phyloP scores from a whole-genome alignment of 2,329 filamentous ascomycete species.

The Tolypocladium sp. region DNA sequence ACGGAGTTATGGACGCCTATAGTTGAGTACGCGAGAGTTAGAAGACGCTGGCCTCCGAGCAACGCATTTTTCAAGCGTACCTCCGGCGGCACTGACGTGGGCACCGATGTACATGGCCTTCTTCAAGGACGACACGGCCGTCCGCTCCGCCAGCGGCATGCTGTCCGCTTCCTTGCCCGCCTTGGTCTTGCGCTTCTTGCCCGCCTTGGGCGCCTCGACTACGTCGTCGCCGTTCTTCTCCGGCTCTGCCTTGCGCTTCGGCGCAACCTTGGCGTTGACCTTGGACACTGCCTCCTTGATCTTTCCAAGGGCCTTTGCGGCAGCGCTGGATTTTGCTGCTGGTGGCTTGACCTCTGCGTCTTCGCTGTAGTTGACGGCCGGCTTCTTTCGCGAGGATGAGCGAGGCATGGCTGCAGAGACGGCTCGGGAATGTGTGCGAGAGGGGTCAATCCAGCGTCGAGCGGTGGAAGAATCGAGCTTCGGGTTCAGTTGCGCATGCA shows the following conservation, averaged over 20 bases:
- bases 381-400: constrained; percentile 22
- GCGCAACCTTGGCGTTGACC: constrained; percentile 8
- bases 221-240: constrained; percentile 11
- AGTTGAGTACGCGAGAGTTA: neutral
- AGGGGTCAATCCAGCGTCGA: neutral
- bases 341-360: constrained; percentile 11
- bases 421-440: neutral
- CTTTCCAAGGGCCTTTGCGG: constrained; percentile 5
- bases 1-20: constrained; percentile 83
- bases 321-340: constrained; percentile 3
- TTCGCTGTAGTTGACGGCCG: constrained; percentile 21
- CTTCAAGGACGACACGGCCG: constrained; percentile 52
- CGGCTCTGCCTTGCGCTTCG: constrained; percentile 12
- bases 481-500: neutral
- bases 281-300: neutral
- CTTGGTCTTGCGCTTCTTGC: constrained; percentile 37
- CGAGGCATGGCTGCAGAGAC: constrained; percentile 19
- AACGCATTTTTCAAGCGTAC: constrained; percentile 30
- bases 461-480: neutral
- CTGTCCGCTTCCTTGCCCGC: constrained; percentile 26
- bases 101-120: constrained; percentile 76
- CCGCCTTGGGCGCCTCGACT: constrained; percentile 11
- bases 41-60: too few relatives aligned
- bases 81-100: constrained; percentile 84
- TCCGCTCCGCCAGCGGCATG: constrained; percentile 61